Evolutionary conservation across 805 yeast species (phyloP), one percentile per base, ranked within the genome.

Genomic region (Ogataea neopini): DNA sequence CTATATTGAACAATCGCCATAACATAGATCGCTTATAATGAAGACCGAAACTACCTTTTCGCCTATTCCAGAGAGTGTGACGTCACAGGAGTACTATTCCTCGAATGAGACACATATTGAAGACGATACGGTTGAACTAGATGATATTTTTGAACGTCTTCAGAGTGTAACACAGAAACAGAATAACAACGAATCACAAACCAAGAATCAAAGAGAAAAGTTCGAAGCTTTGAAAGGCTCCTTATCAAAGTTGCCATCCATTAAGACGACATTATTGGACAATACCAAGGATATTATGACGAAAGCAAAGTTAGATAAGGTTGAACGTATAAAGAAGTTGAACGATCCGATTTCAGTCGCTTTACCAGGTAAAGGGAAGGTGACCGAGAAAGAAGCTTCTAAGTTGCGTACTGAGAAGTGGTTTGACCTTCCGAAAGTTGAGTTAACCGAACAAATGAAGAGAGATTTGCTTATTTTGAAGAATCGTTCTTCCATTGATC

Each of bases 401-500:
- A 29, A 30, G n/a, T 13, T 40, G 36, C 43, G 43, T 13, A 41
- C 56, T 5, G 64, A 68, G 25, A 72, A 81, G 51, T 91, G 97
- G 97, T 91, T 88, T 59, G 75, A 81, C 43, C 73, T 91, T 77
- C 88, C 89, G 25, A 83, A 80, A 55, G 81, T 84, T 5, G 94
- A 86, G 56, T 67, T 87, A 50, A 86, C 95, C 8, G 81, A 84
- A 2, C 75, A 77, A 23, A 63, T 87, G 17, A 86, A 86, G 60
- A 75, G 96, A 49, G 98, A 94, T 64, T 63, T 94, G 57, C 72
- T 81, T 60, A 69, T 94, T 13, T 73, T 94, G 50, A 84, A 88
- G 61, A 88, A 92, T 71, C 81, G 99, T 68, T 85, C 86, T 47
- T 96, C 90, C 8, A 74, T 94, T 52, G 98, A 94, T 63, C 98